Evolutionary conservation across 129 eudicot genomes (phyloP), one percentile per base, ranked within the genome.

Genomic region (sunflower (Helianthus annuus)): DNA sequence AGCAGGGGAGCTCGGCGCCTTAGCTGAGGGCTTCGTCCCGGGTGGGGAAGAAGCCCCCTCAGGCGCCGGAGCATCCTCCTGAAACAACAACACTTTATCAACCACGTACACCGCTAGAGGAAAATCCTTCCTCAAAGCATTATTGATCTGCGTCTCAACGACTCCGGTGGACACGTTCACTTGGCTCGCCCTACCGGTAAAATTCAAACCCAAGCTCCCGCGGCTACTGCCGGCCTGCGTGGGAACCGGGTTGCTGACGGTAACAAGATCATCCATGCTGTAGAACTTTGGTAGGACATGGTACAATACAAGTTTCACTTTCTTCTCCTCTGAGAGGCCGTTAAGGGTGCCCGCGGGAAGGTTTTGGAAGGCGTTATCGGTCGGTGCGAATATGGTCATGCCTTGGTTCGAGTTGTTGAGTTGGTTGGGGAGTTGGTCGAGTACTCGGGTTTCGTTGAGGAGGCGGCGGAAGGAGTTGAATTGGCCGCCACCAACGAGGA

Each of bases 331-430:
- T 1, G 75, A 16, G 2, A 91, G 87, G 13, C 53, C 39, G 92
- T 91, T 91, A 14, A 91, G 79, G 7, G 92, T 82, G 2, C 97
- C 96, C 10, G 90, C 1, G 0, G 95, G 87, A 48, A 91, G 97
- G 80, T 80, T 86, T 0, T 48, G 27, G 87, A 91, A 91, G 71
- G 97, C 97, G 66, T 86, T 88, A 76, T 91, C 96, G 38, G 97
- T 83, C 10, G 97, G 97, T n/a, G 97, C 97, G 16, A 91, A 83
- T 1, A 91, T 83, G 19, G 97, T 91, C 86, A 91, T 80, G 48
- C 97, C 97, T 15, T 88, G 88, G 62, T 79, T 71, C 10, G 97
- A 88, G 76, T 62, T 81, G 84, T 91, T 91, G 70, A 86, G 83
- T 60, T 91, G 96, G 85, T 76, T 88, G 6, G 78, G 76, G 64